Base-by-base conservation (phyloP, 2,329 filamentous ascomycete genomes). In the Leptosphaerulina australis region DNA sequence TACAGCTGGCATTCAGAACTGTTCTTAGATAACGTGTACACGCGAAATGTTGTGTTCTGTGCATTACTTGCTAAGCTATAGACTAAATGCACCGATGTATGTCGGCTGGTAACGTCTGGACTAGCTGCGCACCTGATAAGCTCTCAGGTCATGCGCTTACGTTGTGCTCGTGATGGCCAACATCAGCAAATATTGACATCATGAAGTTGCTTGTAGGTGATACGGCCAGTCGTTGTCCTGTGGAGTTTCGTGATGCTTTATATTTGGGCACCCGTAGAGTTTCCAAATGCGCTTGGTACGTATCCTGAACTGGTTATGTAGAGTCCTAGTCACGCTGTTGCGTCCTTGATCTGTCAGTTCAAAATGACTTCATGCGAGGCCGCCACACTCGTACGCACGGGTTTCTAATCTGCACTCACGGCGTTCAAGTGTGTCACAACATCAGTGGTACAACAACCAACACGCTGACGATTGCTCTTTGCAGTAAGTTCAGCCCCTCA, bases 381-480 rank as follows among this genome's bases (percentile, higher is more conserved):
- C 29, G 12, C n/a, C 31, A 12, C 5, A 6, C 7, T 12, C 24
- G 35, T 17, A 26, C 11, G 8, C 21, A 11, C 31, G 22, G 11
- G 18, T 12, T 4, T 7, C 10, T 8, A 41, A 17, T 17, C 31
- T 37, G 24, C 15, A 38, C 21, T 24, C 17, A n/a, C 17, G 22
- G 24, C 20, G 22, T 21, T 24, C 22, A 33, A 17, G 21, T 21
- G 45, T 49, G 14, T 12, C 31, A 44, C 46, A 44, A 10, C 39
- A 33, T 29, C 26, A 15, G 14, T 4, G 3, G 39, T 50, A 28
- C 26, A 9, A 50, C 39, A 14, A 29, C 20, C 34, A 34, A 22
- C 28, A 44, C 14, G 28, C 28, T 22, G 18, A 34, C n/a, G 10
- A 38, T 6, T 15, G 15, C 4, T 12, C 20, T 17, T 22, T 30